These are phyloP conservation scores for Leucocoprinus birnbaumii DNA, from an alignment of 768 basidiomycete genomes.

Conservation along the genomic window DNA sequence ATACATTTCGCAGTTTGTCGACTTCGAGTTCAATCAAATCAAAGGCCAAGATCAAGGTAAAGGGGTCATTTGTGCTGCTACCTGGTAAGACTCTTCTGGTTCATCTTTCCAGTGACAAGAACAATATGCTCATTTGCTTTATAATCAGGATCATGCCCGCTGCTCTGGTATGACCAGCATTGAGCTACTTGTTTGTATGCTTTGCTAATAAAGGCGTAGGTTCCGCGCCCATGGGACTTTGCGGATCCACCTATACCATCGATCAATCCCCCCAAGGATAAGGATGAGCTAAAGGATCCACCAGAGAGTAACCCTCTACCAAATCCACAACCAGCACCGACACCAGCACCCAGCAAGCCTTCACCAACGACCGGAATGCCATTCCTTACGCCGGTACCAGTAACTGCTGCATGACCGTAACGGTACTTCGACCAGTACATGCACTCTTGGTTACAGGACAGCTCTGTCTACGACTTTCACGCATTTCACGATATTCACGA, in stretches of 20 bases:
- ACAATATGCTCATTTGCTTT: slow-evolving; percentile 2
- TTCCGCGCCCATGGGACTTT: slow-evolving; percentile 82
- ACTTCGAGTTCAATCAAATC: slow-evolving; percentile 71
- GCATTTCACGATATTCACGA: not conserved
- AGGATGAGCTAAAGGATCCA: not conserved
- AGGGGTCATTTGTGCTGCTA: slow-evolving; percentile 86
- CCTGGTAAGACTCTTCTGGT: slow-evolving; percentile 53
- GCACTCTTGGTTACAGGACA: no score
- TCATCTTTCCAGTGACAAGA: no score
- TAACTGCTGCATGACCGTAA: not conserved
- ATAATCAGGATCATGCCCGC: slow-evolving; percentile 68
- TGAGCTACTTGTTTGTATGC: not conserved
- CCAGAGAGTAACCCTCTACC: not conserved
- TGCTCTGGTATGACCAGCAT: slow-evolving; percentile 45
- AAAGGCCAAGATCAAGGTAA: slow-evolving; percentile 60
- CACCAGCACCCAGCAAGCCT: not conserved
- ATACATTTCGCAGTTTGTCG: slow-evolving; percentile 76
- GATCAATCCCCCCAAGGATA: slow-evolving; percentile 15
- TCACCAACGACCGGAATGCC: slow-evolving; percentile 1
- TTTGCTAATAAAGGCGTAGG: slow-evolving; percentile 27
- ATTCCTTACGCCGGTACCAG: slow-evolving; percentile 5
- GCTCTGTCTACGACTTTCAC: no score
- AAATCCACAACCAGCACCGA: not conserved
- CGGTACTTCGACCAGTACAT: not conserved
- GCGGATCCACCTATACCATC: slow-evolving; percentile 33